Evolutionary conservation across 164 flowering plant species (phyloP), one percentile per base, ranked within the genome.

Genomic region (Akebia trifoliata): DNA sequence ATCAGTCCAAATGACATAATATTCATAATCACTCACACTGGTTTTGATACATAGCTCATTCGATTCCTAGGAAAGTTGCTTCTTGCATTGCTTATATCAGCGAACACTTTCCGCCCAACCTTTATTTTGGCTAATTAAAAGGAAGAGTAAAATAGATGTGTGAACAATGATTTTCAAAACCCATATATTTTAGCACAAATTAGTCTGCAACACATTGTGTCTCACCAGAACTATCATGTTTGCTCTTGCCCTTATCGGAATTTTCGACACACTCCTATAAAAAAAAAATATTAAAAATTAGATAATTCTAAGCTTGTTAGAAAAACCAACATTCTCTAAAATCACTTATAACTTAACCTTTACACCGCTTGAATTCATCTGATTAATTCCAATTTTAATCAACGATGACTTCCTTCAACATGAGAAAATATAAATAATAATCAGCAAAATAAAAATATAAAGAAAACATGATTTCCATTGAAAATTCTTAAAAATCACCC

Each of bases 1-100:
- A n/a, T n/a, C n/a, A 18, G 24, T 45, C 20, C 44, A 31, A 60
- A 38, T 10, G n/a, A 37, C 21, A 36, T 29, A 25, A 21, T 42
- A 32, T 29, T 38, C 18, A 30, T 18, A 17, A 38, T 35, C 18
- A 71, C 85, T 76, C 62, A 85, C 86, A 48, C 64, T n/a, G 37
- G 12, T 15, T 68, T 47, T 50, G 67, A 76, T 25, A 71, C 84
- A 67, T 81, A 76, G 65, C 83, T 82, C 17, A 57, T 72, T 64
- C 72, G 74, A 56, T 53, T 71, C 63, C 68, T 72, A 68, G 32
- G 45, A 20, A 66, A 59, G 51, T 69, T 43, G 59, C 44, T 74
- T 56, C 54, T 72, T 6, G 54, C 35, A 57, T 60, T 69, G 62
- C 66, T 76, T 57, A 65, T 49, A 31, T 35, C 61, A 18, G 75